Conservation (phyloP, 73 alveolate species). For the Stentor roeselii region DNA sequence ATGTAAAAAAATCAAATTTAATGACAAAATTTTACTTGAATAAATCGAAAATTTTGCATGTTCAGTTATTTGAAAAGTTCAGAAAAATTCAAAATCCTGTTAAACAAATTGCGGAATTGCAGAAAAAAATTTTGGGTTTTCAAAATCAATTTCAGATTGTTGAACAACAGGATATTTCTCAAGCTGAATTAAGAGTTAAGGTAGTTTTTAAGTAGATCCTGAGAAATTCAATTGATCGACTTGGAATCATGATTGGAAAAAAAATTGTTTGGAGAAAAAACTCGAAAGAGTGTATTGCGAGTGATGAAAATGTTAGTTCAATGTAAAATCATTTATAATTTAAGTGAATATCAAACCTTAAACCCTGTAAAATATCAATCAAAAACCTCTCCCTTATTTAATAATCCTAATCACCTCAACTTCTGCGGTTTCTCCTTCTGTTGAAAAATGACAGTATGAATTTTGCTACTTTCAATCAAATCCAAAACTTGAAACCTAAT, state of each 20-base stretch:
- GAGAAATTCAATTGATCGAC: not conserved
- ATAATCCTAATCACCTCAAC: no score
- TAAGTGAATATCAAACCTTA: no score
- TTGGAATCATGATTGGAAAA: not conserved
- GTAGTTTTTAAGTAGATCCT: not conserved
- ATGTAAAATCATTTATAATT: no score
- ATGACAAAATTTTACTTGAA: no score
- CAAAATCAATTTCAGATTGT: not conserved
- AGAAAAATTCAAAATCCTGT: no score
- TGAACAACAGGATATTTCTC: not conserved
- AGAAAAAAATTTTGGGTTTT: no score
- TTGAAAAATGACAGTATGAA: not conserved
- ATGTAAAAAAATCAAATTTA: no score
- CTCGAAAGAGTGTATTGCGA: no score
- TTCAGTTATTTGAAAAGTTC: not conserved
- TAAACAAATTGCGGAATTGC: not conserved
- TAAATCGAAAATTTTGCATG: not conserved
- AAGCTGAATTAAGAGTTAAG: not conserved
- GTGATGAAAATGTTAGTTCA: no score
- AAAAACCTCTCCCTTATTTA: no score
- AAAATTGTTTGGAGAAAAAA: no score
- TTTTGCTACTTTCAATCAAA: not conserved
- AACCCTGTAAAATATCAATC: no score
- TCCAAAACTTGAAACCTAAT: conserved; percentile 4
- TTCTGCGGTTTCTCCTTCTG: not conserved